These are phyloP conservation scores for Aureobasidium melanogenum DNA, from an alignment of 2,329 filamentous ascomycete species.

Conservation along the genomic window DNA sequence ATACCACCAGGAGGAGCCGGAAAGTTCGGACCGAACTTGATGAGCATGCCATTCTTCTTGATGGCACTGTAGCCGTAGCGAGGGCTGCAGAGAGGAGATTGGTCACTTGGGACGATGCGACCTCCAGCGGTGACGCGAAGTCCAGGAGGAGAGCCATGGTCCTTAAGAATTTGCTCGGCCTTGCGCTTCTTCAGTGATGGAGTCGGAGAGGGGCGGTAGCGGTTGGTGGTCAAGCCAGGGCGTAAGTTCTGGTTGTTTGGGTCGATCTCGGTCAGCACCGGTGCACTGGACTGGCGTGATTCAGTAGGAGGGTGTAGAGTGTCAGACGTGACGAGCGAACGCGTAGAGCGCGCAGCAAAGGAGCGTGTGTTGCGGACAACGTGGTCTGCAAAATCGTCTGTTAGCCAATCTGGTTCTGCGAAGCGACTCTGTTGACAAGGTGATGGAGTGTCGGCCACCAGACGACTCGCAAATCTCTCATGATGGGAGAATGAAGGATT, in stretches of 20 bases:
- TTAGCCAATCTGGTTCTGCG: constrained; percentile 8
- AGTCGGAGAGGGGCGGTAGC: constrained; percentile 34
- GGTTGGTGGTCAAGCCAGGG: constrained; percentile 15
- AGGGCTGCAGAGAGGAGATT: constrained; percentile 30
- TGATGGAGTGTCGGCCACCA: constrained; percentile 17
- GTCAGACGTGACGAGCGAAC: constrained; percentile 22
- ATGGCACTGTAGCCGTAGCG: constrained; percentile 31
- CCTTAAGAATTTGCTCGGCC: constrained; percentile 41
- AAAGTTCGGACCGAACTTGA: constrained; percentile 30
- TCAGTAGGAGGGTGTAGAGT: constrained; percentile 21
- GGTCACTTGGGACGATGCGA: constrained; percentile 42
- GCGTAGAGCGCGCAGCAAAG: constrained; percentile 27
- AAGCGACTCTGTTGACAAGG: not conserved
- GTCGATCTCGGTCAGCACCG: constrained; percentile 26
- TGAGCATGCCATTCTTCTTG: constrained; percentile 28
- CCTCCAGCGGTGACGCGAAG: constrained; percentile 44
- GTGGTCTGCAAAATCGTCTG: constrained; percentile 23
- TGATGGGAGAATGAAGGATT: constrained; percentile 10
- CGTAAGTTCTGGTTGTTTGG: constrained; percentile 24
- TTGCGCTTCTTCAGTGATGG: constrained; percentile 43
- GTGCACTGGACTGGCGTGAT: constrained; percentile 12
- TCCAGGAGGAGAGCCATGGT: constrained; percentile 43
- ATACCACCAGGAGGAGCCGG: constrained; percentile 20
- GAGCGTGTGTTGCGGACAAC: constrained; percentile 29
- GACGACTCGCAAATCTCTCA: not conserved